Evolutionary conservation across 768 basidiomycete genomes (phyloP), one percentile per base, ranked within the genome.

Genomic region (Leucocoprinus birnbaumii): DNA sequence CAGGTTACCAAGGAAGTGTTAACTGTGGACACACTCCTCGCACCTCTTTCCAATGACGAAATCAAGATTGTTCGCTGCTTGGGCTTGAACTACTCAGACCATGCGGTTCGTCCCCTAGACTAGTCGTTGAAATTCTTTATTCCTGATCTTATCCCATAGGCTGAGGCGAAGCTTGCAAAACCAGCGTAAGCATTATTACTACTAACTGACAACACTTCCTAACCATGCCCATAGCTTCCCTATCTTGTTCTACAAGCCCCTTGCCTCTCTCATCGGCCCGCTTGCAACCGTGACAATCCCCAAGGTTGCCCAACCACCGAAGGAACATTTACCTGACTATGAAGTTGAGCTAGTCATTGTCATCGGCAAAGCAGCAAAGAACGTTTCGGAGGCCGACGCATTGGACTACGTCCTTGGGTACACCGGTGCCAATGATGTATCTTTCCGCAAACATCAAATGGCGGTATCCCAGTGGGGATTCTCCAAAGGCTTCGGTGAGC

Each of bases 361-460:
- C 52, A 88, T 96, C 48, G 91, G 92, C 38, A 91, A 89, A 65
- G 65, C 84, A 1, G 86, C 86, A 13, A 91, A 87, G 73, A 71
- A 94, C 63, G 90, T 96, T 21, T 78, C 83, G 0, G 89, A 90
- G 65, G 83, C 74, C 1, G 84, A 94, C 6, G 93, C 93, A 0
- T 75, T 94, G 40, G 86, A 94, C 66, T 93, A 93, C 61, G 87
- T 95, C 16, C 78, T 94, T 0, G 92, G 82, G 2, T 95, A 92
- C 64, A 89, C 87, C 2, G 86, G 76, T 2, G 87, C 83, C 3
- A 92, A 92, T 63, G 90, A 92, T 63, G 91, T 89, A 2, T 92
- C 91, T 3, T 92, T 93, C 80, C 82, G 93, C 40, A 84, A 86
- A 59, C 85, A 87, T 62, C 93, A 94, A 66, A 73, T 89, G 70